phyloP scores from a whole-genome alignment of 2,329 filamentous ascomycete genomes.

The Rhinocladiella similis region DNA sequence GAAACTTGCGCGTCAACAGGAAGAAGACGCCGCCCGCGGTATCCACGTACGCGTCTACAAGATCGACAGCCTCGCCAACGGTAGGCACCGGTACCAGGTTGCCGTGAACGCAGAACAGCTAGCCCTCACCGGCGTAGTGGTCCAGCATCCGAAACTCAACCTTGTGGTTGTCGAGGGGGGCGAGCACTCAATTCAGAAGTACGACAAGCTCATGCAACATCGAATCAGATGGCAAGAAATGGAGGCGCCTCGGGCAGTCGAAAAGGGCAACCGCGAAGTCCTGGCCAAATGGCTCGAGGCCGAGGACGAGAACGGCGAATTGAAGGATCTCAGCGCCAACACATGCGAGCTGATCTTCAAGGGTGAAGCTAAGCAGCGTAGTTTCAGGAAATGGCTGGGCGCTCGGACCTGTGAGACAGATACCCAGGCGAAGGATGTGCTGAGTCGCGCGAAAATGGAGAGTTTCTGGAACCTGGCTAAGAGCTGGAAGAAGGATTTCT shows the following conservation, averaged over 20 bases:
- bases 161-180: constrained; percentile 92
- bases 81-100: constrained; percentile 91
- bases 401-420: constrained; percentile 88
- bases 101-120: constrained; percentile 89
- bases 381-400: constrained; percentile 84
- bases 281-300: constrained; percentile 74
- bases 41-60: constrained; percentile 86
- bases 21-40: constrained; percentile 82
- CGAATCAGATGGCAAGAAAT: constrained; percentile 97
- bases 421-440: constrained; percentile 76
- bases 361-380: constrained; percentile 77
- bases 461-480: constrained; percentile 93
- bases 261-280: constrained; percentile 60
- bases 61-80: constrained; percentile 84
- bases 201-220: constrained; percentile 89
- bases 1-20: constrained; percentile 79
- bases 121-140: constrained; percentile 81
- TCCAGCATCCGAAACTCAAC: constrained; percentile 87
- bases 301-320: constrained; percentile 70
- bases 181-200: constrained; percentile 75
- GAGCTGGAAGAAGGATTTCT: constrained; percentile 47
- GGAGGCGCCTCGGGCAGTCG: constrained; percentile 60
- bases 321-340: constrained; percentile 81
- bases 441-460: constrained; percentile 84
- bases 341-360: constrained; percentile 85